Base-by-base conservation (phyloP, 306 rosid genomes). In the Rosa lucieae region DNA sequence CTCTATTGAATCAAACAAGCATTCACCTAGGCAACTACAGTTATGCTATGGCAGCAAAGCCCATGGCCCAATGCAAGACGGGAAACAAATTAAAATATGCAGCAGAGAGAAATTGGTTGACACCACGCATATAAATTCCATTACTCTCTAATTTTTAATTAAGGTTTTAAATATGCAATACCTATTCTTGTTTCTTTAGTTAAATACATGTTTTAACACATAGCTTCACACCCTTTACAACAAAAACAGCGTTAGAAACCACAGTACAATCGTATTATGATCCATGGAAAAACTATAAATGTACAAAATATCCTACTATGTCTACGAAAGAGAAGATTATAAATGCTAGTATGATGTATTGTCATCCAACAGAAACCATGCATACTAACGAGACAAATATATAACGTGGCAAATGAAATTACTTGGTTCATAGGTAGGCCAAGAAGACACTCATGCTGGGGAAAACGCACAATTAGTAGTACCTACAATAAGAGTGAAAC, bases 381-480 rank as follows among this genome's bases (percentile, higher is more conserved):
- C 10, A 17, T 73, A 51, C 35, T 47, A 47, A 72, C 3, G 56
- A 61, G 42, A 61, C 8, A 66, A 71, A 51, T 5, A 51, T 14
- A 23, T 12, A 3, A 52, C n/a, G 67, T n/a, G 51, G 49, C 32
- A 61, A 13, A 10, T 65, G 48, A 43, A 51, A 72, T 89, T 87
- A 95, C 98, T 81, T 95, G 99, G 88, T 92, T 93, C 77, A 91
- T 92, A 35, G 93, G 90, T 46, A 97, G 92, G 81, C 95, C 94
- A 78, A 92, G 99, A 92, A 92, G 99, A 84, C 91, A 94, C 86
- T 92, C 97, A 72, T 92, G 98, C 87, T 95, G 99, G 81, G 92
- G 98, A 85, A 95, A 91, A 70, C 99, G 99, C 78, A 85, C 88
- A 51, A 95, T 90, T 35, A 95, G 86, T 77, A 92, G 82, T 79